These are phyloP conservation scores for Magnaporthiopsis incrustans DNA, from an alignment of 2,329 filamentous ascomycete species.

Conservation along the genomic window DNA sequence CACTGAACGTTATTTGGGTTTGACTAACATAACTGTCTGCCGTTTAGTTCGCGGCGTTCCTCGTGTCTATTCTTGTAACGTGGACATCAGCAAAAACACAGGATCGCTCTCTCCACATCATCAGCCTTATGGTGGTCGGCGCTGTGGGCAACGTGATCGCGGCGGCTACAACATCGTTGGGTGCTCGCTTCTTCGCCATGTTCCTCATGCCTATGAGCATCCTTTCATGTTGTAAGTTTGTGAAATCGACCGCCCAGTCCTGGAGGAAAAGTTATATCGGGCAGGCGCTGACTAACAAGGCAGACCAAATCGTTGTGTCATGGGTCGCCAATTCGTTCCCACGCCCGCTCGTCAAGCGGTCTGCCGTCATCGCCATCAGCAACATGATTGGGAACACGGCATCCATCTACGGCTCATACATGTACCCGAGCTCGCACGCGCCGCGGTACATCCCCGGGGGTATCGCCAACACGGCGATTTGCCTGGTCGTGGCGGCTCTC, in stretches of 20 bases:
- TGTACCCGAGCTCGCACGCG: slow-evolving; percentile 14
- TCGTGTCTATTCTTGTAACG: slow-evolving; percentile 45
- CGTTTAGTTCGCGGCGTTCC: slow-evolving; percentile 37
- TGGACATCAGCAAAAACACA: slow-evolving; percentile 44
- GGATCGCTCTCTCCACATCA: slow-evolving; percentile 50
- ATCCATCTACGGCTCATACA: slow-evolving; percentile 30
- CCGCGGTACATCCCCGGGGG: slow-evolving; percentile 45
- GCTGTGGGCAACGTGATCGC: slow-evolving; percentile 48
- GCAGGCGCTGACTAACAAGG: background rate
- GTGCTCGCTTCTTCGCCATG: slow-evolving; percentile 53
- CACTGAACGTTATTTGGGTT: background rate
- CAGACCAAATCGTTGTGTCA: slow-evolving; percentile 52
- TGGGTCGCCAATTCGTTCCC: slow-evolving; percentile 64
- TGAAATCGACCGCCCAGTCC: too few species aligned
- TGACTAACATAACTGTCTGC: background rate
- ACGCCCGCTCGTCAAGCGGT: slow-evolving; percentile 59
- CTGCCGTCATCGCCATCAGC: slow-evolving; percentile 56
- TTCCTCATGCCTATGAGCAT: slow-evolving; percentile 52
- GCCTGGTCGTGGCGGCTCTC: slow-evolving; percentile 49
- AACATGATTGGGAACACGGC: slow-evolving; percentile 58
- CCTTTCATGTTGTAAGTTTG: slow-evolving; percentile 33
- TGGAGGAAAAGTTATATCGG: background rate
- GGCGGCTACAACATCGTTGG: slow-evolving; percentile 39
- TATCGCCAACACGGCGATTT: slow-evolving; percentile 53
- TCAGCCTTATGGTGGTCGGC: slow-evolving; percentile 42